Base-by-base conservation (phyloP, 805 yeast genomes). In the Saccharomycopsis sp. region DNA sequence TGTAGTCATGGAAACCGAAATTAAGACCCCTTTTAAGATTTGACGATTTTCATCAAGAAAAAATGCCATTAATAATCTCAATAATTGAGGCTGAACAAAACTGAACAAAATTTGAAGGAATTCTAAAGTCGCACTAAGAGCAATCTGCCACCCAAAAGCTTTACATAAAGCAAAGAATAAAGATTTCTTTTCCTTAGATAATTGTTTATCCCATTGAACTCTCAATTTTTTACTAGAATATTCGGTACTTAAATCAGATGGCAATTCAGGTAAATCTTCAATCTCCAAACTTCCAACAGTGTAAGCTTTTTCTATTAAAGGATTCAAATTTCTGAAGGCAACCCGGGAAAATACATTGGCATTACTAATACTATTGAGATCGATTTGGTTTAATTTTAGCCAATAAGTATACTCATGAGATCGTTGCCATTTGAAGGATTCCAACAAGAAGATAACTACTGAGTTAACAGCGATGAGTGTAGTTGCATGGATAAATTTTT, bases 1-100 rank as follows among this genome's bases (percentile, higher is more conserved):
- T 3, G 65, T 47, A 56, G 87, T 82, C 78, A 88, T 76, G 2
- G 72, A 70, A 11, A 74, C 24, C 0, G 90, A 79, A 44, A 87
- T 71, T 44, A 77, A 61, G 34, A 78, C 62, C 5, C 95, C 95
- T 45, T 74, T 66, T 9, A 79, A 59, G 16, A 76, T 55, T 2
- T 81, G 79, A 5, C 73, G 69, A 1, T 54, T 56, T 2, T 40
- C 39, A 2, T 50, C 53, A 31, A 62, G 59, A 56, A 79, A 76
- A 44, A 66, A 74, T 35, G 55, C 49, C 45, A 79, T 75, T 48
- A 79, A 66, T 2, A 63, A 45, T 43, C 74, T 66, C 41, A 79
- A 61, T n/a, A 79, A 58, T 54, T 74, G 81, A 0, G 85, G 85
- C 54, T 77, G 78, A 24, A 70, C 58, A 47, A 72, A 73, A 4